These are phyloP conservation scores for Ceriops decandra DNA, from an alignment of 345 rosid genomes.

Conservation along the genomic window DNA sequence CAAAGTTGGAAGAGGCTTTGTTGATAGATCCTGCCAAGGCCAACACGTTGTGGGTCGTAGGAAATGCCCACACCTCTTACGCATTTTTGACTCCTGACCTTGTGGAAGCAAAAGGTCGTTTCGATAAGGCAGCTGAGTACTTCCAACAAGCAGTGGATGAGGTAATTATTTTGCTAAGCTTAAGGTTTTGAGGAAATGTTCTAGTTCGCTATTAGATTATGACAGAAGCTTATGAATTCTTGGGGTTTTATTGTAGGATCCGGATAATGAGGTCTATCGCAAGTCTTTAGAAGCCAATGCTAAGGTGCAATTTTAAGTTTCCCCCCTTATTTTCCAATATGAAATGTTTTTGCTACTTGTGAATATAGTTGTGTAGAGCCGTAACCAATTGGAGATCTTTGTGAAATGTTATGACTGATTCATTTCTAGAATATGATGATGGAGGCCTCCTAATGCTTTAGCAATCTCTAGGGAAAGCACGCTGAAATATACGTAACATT, in stretches of 20 bases:
- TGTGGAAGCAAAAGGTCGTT: slow-evolving; percentile 17
- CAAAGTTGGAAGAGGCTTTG: slow-evolving; percentile 30
- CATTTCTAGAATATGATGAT: no score
- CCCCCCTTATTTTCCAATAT: not conserved
- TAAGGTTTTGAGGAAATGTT: not conserved
- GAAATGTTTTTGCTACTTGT: not conserved
- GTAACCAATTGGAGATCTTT: not conserved
- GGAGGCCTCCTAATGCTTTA: no score
- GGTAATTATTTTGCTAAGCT: slow-evolving; percentile 8
- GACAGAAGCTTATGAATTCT: not conserved
- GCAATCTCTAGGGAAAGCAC: no score
- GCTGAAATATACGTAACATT: no score
- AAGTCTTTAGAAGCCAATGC: slow-evolving; percentile 21
- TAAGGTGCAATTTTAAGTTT: slow-evolving; percentile 14
- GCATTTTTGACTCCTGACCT: slow-evolving; percentile 21
- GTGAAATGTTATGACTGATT: not conserved
- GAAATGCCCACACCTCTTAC: slow-evolving; percentile 22
- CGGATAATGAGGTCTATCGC: slow-evolving; percentile 18
- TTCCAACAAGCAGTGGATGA: slow-evolving; percentile 21
- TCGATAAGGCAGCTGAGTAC: slow-evolving; percentile 13
- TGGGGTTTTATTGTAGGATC: slow-evolving; percentile 15
- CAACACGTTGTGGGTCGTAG: slow-evolving; percentile 17
- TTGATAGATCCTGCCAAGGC: slow-evolving; percentile 12
- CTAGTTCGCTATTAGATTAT: not conserved
- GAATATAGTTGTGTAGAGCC: not conserved